Evolutionary conservation across 2,329 filamentous ascomycete species (phyloP).

Genomic region (Reticulascus tulasneorum): DNA sequence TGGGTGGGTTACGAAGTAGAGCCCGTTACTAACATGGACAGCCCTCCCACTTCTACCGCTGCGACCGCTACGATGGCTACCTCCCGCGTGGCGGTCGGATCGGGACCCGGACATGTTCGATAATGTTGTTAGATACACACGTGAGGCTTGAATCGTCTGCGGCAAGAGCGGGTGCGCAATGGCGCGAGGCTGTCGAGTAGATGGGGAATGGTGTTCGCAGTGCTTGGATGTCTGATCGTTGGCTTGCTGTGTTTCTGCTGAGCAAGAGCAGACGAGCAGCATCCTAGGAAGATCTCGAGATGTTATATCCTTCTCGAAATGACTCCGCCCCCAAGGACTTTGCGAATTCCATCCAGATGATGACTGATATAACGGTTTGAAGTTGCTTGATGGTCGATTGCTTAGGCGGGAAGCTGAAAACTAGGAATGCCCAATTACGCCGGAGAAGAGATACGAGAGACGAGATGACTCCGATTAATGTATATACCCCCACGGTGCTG

Average conservation of each 20-base stretch:
- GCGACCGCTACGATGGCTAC: constrained; percentile 18
- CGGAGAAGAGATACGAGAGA: no score
- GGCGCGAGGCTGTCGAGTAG: no score
- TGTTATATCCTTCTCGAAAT: neutral
- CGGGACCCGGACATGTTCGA: constrained; percentile 25
- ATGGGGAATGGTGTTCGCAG: no score
- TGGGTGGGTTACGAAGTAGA: constrained; percentile 19
- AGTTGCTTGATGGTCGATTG: constrained; percentile 6
- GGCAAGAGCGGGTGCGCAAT: no score
- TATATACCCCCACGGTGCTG: no score
- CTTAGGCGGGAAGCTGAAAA: neutral
- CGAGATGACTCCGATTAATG: no score
- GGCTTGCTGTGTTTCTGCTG: no score
- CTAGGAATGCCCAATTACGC: no score
- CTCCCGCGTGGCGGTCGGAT: constrained; percentile 17
- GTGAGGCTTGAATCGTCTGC: no score
- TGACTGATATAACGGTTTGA: no score
- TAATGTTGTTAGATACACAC: neutral
- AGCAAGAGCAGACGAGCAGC: neutral
- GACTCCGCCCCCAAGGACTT: neutral
- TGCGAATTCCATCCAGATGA: neutral
- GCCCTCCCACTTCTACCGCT: constrained; percentile 21
- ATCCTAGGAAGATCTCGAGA: constrained; percentile 4
- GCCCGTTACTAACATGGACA: constrained; percentile 24
- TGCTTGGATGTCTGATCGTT: no score